These are phyloP conservation scores for Vitis labrusca DNA, from an alignment of 164 flowering plant species.

Conservation along the genomic window DNA sequence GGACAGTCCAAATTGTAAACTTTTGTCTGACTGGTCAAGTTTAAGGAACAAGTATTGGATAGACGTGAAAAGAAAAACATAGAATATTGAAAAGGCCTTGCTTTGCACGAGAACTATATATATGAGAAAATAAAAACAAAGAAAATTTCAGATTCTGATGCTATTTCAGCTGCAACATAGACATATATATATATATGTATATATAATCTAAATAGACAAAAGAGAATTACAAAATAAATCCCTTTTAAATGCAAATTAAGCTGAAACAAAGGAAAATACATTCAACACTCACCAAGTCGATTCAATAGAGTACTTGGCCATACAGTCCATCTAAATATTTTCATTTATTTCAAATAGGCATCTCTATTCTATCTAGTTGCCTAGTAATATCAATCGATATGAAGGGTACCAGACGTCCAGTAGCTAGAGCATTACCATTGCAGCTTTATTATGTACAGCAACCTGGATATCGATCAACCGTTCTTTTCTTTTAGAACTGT, in stretches of 20 bases:
- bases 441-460: constrained; percentile 65
- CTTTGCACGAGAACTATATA: too few species aligned
- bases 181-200: background rate
- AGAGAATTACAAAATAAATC: constrained; percentile 20
- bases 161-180: constrained; percentile 12
- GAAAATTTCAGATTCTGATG: background rate
- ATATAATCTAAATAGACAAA: background rate
- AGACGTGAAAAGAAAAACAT: too few species aligned
- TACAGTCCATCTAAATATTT: constrained; percentile 16
- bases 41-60: too few species aligned
- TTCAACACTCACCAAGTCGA: constrained; percentile 19
- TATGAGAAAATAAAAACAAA: too few species aligned
- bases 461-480: constrained; percentile 20
- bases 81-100: too few species aligned
- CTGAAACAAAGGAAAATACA: constrained; percentile 10
- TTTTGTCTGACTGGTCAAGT: too few species aligned
- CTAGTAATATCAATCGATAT: constrained; percentile 9
- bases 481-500: background rate
- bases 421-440: constrained; percentile 25
- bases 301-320: constrained; percentile 19
- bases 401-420: constrained; percentile 12
- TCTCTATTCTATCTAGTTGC: constrained; percentile 14
- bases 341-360: constrained; percentile 18
- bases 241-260: constrained; percentile 18
- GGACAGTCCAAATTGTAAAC: too few species aligned